Base-by-base conservation (phyloP, 2,329 filamentous ascomycete species). In the Beauveria asiatica region DNA sequence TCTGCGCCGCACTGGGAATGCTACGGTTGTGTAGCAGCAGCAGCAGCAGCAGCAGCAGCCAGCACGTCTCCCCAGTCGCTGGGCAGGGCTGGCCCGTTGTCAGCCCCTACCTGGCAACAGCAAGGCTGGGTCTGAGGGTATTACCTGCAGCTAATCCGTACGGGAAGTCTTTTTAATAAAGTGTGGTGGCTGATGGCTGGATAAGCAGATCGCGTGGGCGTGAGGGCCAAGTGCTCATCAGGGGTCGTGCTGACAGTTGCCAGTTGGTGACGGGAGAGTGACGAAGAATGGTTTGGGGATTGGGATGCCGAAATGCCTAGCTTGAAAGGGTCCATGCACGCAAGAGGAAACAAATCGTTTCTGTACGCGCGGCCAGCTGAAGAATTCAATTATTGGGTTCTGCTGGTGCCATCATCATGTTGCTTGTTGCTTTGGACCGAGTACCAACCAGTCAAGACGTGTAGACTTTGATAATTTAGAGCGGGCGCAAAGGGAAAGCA, bases 101-200 rank as follows among this genome's bases (percentile, higher is more conserved):
- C 45, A 57, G 44, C 41, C 17, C 39, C 21, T 9, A 49, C 33
- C 55, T 50, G 46, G 33, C 23, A 11, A 23, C 13, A 13, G 30
- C 11, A 33, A 33, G 30, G 30, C 30, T 33, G 30, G 30, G 10
- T 11, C 10, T 11, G 30, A 51, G 46, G 23, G 37, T 19, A 45
- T 51, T 52, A 33, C 37, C 25, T 58, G 56, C 46, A 58, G 48
- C 56, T n/a, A n/a, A n/a, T n/a, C n/a, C n/a, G n/a, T n/a, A 44
- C 56, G 39, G 56, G 39, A 25, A 49, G 37, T 44, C 52, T 52
- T 45, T 21, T 13, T 56, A 41, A 39, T 56, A 41, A 39, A 27
- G 57, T 30, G 17, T 41, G 48, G 33, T 52, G 57, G 57, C 48
- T 39, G 30, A 19, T 19, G 23, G 19, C 23, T 17, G 33, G 33